A percentile compares a stretch with the other conserved stretches of the same genome.
These are phyloP conservation scores for Lodderomyces metapsilosis DNA, from an alignment of 1,139 yeast genomes.

Conservation along the genomic window DNA sequence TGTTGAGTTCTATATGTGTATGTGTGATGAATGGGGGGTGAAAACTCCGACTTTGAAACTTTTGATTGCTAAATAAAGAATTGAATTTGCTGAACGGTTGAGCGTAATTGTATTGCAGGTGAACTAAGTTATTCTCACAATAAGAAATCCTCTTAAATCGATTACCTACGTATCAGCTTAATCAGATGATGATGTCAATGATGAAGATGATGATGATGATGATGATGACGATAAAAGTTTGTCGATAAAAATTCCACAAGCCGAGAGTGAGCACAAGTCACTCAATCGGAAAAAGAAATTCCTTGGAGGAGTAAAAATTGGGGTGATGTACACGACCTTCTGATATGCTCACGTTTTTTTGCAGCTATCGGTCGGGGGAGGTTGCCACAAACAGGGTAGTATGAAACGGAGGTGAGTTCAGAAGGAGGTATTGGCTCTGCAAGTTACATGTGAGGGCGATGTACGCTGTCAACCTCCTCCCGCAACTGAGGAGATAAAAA, in stretches of 20 bases:
- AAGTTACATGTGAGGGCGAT: no score
- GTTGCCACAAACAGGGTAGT: no score
- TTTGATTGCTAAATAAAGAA: conserved; percentile 1
- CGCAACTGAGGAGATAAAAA: background rate
- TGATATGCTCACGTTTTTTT: background rate
- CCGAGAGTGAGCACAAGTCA: conserved; percentile 2
- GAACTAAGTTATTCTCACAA: background rate
- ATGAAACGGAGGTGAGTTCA: background rate
- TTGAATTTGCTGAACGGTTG: no score
- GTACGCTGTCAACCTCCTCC: no score
- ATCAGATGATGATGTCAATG: no score
- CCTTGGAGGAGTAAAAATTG: background rate
- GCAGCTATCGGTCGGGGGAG: no score
- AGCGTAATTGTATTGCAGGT: no score
- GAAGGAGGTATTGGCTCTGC: background rate
- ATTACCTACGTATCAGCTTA: background rate
- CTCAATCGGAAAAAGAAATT: background rate
- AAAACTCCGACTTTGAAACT: background rate
- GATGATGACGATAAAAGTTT: background rate
- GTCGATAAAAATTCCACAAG: background rate
- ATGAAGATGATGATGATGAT: background rate
- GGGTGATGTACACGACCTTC: background rate
- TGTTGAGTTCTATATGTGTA: conserved; percentile 17
- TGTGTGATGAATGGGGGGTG: background rate
- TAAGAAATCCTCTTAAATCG: background rate